Conservation (phyloP, 768 basidiomycete genomes). For the Porpolomopsis calyptriformis region DNA sequence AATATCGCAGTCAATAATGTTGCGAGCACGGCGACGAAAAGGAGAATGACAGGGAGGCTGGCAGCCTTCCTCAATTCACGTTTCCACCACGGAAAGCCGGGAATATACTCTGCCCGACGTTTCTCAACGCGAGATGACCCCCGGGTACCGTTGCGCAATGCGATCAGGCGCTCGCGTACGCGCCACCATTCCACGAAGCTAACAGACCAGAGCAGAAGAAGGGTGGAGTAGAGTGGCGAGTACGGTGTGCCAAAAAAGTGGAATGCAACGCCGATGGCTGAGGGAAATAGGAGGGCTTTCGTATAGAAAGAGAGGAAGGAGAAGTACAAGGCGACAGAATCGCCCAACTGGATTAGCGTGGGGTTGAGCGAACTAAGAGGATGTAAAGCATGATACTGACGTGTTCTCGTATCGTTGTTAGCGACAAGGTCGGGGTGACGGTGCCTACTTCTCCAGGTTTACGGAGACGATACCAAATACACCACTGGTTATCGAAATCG, state of each 20-base stretch:
- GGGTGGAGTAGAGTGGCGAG: conserved; percentile 62
- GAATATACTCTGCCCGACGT: conserved; percentile 47
- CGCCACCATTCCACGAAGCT: conserved; percentile 90
- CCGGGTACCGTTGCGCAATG: conserved; percentile 71
- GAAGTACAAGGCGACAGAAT: conserved; percentile 80
- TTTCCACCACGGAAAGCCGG: conserved; percentile 60
- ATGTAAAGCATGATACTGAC: conserved; percentile 26
- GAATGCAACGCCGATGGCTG: conserved; percentile 55
- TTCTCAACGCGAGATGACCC: conserved; percentile 71
- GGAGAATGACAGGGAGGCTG: conserved; percentile 59
- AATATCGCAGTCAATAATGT: conserved; percentile 73
- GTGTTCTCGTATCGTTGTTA: conserved; percentile 65
- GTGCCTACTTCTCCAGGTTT: conserved; percentile 20
- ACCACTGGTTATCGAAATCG: conserved; percentile 48
- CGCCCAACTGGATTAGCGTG: conserved; percentile 46
- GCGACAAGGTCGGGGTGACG: conserved; percentile 51
- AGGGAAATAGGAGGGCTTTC: conserved; percentile 64
- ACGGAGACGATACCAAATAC: conserved; percentile 62
- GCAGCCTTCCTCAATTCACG: conserved; percentile 58
- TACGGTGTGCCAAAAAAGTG: conserved; percentile 67
- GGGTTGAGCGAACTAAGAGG: background rate
- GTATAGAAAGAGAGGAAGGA: conserved; percentile 82
- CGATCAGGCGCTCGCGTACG: conserved; percentile 72
- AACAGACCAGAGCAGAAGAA: conserved; percentile 77
- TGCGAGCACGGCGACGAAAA: conserved; percentile 62